Evolutionary conservation across 75 land plant species (phyloP).

Genomic region (Adiantum capillusveneris): DNA sequence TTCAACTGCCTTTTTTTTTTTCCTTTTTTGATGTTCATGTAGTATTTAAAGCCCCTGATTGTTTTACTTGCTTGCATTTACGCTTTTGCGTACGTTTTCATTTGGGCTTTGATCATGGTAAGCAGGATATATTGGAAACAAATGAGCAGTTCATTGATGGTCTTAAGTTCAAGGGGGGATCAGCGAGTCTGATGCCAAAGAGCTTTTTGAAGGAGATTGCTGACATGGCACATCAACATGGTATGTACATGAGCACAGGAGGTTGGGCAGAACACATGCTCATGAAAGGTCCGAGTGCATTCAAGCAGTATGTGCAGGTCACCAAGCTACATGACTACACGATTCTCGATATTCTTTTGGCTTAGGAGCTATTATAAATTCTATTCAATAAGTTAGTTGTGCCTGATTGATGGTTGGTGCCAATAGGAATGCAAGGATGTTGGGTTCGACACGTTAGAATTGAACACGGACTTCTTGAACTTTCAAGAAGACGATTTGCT

Average conservation of each 20-base stretch:
- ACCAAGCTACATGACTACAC: too few relatives aligned
- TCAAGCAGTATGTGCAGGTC: conserved; percentile 77
- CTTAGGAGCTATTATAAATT: too few relatives aligned
- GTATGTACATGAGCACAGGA: conserved; percentile 77
- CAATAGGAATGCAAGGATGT: conserved; percentile 75
- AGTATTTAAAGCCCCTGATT: too few relatives aligned
- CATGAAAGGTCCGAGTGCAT: conserved; percentile 48
- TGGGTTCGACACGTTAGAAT: conserved; percentile 84
- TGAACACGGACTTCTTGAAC: conserved; percentile 48
- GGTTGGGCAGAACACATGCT: conserved; percentile 83
- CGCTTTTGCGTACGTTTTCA: too few relatives aligned
- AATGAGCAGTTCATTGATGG: conserved; percentile 80
- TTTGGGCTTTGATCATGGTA: too few relatives aligned
- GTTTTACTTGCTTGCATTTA: too few relatives aligned
- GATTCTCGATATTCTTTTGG: too few relatives aligned
- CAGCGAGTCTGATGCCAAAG: conserved; percentile 59
- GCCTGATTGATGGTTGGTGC: background rate
- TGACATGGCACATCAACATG: conserved; percentile 64
- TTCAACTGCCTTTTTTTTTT: too few relatives aligned
- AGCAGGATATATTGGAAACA: conserved; percentile 70
- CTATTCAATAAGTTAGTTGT: background rate
- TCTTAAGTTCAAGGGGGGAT: conserved; percentile 71
- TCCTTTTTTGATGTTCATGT: too few relatives aligned
- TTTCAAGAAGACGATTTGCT: conserved; percentile 69
- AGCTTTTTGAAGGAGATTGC: conserved; percentile 50